Evolutionary conservation across 306 rosid genomes (phyloP).

Genomic region (Senna tora): DNA sequence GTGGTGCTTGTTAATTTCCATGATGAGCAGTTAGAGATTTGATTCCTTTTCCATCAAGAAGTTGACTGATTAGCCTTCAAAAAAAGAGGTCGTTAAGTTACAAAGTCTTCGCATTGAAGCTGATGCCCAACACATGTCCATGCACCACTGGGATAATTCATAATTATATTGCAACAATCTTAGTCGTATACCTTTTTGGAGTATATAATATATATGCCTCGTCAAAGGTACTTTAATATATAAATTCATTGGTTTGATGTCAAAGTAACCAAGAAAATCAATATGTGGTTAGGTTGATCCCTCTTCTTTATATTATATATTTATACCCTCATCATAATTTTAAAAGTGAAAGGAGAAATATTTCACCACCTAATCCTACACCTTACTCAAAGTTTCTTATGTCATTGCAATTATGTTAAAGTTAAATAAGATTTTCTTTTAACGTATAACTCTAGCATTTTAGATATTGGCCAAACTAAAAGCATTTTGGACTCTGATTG

Average conservation of each 20-base stretch:
- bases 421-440: constrained; percentile 37
- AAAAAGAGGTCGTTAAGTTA: constrained; percentile 21
- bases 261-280: constrained; percentile 58
- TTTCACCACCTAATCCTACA: constrained; percentile 75
- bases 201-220: constrained; percentile 18
- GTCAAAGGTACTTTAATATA: constrained; percentile 38
- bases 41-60: constrained; percentile 49
- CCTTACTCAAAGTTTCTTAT: constrained; percentile 55
- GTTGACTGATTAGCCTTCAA: constrained; percentile 48
- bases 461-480: background rate
- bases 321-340: constrained; percentile 22
- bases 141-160: constrained; percentile 49
- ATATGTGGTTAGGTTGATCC: constrained; percentile 67
- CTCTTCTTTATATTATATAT: constrained; percentile 35
- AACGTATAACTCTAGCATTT: constrained; percentile 35
- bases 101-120: constrained; percentile 49
- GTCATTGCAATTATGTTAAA: constrained; percentile 55
- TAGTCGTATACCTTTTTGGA: constrained; percentile 33
- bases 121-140: constrained; percentile 45
- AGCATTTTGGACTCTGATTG: constrained; percentile 20
- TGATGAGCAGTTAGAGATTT: constrained; percentile 49
- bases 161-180: constrained; percentile 32
- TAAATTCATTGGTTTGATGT: constrained; percentile 44
- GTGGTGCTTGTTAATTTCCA: constrained; percentile 41
- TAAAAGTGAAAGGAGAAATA: constrained; percentile 30